Evolutionary conservation across 495 filamentous ascomycete species (phyloP), one percentile per base, ranked within the genome.

Genomic region (Aspergillus haitiensis): DNA sequence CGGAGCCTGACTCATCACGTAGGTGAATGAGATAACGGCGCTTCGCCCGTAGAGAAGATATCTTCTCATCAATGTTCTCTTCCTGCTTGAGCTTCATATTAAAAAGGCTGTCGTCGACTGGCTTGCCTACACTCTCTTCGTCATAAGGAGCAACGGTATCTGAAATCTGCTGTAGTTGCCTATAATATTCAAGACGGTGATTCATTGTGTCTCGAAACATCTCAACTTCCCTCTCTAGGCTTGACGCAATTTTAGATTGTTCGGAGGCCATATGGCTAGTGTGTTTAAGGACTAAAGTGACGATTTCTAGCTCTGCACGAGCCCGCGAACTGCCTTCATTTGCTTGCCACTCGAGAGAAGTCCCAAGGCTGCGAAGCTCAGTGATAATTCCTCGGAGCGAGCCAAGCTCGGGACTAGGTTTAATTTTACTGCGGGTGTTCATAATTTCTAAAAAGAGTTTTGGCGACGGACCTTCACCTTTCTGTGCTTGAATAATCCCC

Each of bases 91-190:
- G 49, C 45, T 67, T 79, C 0, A 66, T 64, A 3, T 52, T 53
- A 33, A 79, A 79, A 10, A 78, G 66, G 18, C 60, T 65, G 47
- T 61, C 70, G 37, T 70, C 70, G 64, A 82, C 67, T 10, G 80
- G 71, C 50, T 74, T 69, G 5, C 77, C 75, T 35, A 78, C 74
- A 55, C 76, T 74, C 49, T 84, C 78, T 42, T 84, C 79, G 61
- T 90, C 86, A 45, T 88, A 88, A 7, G 88, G 87, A 8, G 81
- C 83, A 0, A 97, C 90, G 21, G 82, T 91, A 71, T 97, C 92
- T 0, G 93, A 97, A 36, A 97, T 84, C 15, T 83, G 81, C 67
- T 97, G 93, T 16, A 98, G 75, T 64, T 97, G 93, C 0, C 88
- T 84, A 70, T 97, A 97, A 60, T 88, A 97, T 40, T 93, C 91